Conservation (phyloP, 192 early-diverging fungal species). For the Dissophora globulifera region DNA sequence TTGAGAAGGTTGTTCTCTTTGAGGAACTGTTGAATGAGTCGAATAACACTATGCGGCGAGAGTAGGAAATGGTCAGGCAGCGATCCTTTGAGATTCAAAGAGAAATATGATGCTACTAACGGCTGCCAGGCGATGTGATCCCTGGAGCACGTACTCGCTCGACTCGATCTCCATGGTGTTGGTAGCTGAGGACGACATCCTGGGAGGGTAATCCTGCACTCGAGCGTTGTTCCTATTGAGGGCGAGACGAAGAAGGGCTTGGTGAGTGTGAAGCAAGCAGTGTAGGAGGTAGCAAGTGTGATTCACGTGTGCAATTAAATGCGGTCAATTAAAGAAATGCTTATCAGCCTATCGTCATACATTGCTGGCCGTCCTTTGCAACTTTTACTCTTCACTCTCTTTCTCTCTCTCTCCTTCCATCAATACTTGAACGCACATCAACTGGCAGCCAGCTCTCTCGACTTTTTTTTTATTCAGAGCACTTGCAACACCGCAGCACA, state of each 20-base stretch:
- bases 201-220: not conserved
- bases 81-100: no score
- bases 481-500: not conserved
- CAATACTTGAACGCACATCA: no score
- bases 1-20: conserved; percentile 89
- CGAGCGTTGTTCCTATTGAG: not conserved
- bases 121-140: not conserved
- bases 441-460: no score
- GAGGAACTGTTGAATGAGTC: conserved; percentile 93
- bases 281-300: not conserved
- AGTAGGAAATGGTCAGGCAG: not conserved
- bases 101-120: no score
- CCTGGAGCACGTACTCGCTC: conserved; percentile 61
- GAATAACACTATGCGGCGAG: conserved; percentile 70
- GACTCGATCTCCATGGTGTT: conserved; percentile 68
- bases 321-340: no score
- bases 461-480: not conserved
- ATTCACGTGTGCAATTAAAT: conserved; percentile 10
- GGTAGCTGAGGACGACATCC: conserved; percentile 14
- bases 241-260: not conserved
- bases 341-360: no score
- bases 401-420: no score
- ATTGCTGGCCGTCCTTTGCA: no score
- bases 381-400: no score
- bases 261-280: not conserved